A percentile compares a stretch with the other conserved stretches of the same genome.
phyloP scores from a whole-genome alignment of 306 rosid genomes.

The Quercus mongolica region DNA sequence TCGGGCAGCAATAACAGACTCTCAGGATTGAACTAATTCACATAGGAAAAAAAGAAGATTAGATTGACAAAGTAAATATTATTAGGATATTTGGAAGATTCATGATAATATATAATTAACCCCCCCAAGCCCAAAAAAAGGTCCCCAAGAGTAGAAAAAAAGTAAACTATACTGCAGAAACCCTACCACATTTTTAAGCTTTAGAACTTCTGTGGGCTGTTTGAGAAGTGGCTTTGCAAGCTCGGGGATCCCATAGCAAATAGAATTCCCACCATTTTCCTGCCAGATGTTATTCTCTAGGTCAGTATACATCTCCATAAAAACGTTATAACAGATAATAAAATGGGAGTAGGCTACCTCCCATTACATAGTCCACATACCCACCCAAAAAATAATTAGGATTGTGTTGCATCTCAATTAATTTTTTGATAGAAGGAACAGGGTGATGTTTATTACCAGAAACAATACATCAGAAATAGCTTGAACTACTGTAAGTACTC shows the following conservation, averaged over 20 bases:
- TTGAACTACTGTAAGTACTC: slow-evolving; percentile 70
- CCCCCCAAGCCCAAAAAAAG: not conserved
- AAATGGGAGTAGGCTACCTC: not conserved
- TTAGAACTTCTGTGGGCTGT: slow-evolving; percentile 65
- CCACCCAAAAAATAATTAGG: not conserved
- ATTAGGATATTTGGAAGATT: not conserved
- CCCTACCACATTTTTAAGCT: slow-evolving; percentile 82
- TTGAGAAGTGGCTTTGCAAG: slow-evolving; percentile 74
- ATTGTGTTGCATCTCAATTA: not conserved
- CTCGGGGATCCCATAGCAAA: slow-evolving; percentile 68
- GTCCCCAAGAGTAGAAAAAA: not conserved
- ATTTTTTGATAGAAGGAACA: not conserved
- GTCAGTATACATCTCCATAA: slow-evolving; percentile 16
- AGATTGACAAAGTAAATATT: slow-evolving; percentile 16
- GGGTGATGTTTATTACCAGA: slow-evolving; percentile 41
- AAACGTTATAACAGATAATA: not conserved
- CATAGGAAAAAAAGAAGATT: slow-evolving; percentile 18
- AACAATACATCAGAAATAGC: slow-evolving; percentile 46
- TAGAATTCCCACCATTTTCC: slow-evolving; percentile 48
- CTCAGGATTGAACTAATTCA: slow-evolving; percentile 55
- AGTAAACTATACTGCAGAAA: not conserved
- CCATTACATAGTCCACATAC: not conserved
- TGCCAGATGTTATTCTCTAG: slow-evolving; percentile 26
- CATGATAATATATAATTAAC: not conserved
- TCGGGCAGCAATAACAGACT: slow-evolving; percentile 45